Evolutionary conservation across 352 stramenopile genomes (phyloP), one percentile per base, ranked within the genome.

Genomic region (Pythium coloratum): DNA sequence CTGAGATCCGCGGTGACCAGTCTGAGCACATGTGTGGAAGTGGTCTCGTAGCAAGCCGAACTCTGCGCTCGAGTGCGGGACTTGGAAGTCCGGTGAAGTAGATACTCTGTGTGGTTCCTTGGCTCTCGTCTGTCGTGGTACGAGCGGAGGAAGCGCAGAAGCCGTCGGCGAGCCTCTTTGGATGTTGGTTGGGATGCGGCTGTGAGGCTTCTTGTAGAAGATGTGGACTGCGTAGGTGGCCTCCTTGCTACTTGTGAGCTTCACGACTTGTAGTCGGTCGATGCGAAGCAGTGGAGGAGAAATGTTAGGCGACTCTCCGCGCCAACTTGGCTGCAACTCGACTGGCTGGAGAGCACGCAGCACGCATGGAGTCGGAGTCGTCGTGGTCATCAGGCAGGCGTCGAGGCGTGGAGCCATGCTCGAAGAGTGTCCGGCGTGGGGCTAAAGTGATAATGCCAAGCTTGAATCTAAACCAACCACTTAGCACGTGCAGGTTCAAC

Each of bases 41-140:
- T 34, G 62, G 36, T 69, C 60, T 30, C 63, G 63, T 8, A 63
- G 36, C 26, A 56, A 47, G 12, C 46, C 55, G 34, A 64, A 69
- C 26, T 69, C 53, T 8, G 40, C 30, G n/a, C 58, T 24, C 16
- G 55, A 49, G 38, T 64, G 63, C 20, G 28, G 16, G 4, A 69
- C 36, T 33, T 56, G 38, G 6, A 66, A 32, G n/a, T 66, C 59
- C 3, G 47, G 49, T n/a, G 2, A 20, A 14, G 18, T 5, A 33
- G 24, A n/a, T 4, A 49, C 3, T 5, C 33, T 13, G 1, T 32
- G 3, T 0, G 54, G 26, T 24, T 6, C 5, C 5, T 9, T 58
- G 8, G 30, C 8, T 32, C 26, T 47, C 40, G 40, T 24, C 24
- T 49, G 40, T 49, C 40, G 20, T 44, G 6, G 4, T 14, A 12